Base-by-base conservation (phyloP, 305 asterid genomes). In the Euphrasia arctica region DNA sequence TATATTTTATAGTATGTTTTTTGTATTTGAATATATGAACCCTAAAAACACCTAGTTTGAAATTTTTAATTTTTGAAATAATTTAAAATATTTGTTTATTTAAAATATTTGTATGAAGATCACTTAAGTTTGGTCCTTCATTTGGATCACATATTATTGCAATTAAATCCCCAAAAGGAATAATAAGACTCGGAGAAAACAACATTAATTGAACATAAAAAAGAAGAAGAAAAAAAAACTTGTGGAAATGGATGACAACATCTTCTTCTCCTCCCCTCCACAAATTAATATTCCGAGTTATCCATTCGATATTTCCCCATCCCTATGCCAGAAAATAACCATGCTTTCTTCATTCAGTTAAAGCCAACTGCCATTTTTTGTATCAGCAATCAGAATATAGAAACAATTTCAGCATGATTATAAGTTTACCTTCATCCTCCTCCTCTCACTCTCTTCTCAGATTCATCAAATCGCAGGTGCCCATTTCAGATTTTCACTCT, bases 231-330 rank as follows among this genome's bases (percentile, higher is more conserved):
- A 2, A 27, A 60, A 65, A 4, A 41, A 54, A 50, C 39, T 49
- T 67, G 77, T 79, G 79, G 75, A 69, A 69, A 71, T 66, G 71
- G 75, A 72, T 69, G 63, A 74, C 64, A 82, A 72, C 78, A 71
- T 59, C 76, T 64, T 62, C 51, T 66, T 67, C 77, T 57, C 78
- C 69, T 75, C 87, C 70, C 90, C 87, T 79, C 91, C 96, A 84
- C 96, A 83, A 72, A 78, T 56, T 70, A 62, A 67, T 75, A 62
- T 58, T 68, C 34, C 59, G 43, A 75, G 77, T 78, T 80, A 85
- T 87, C 93, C 88, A 69, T 75, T 65, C 80, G 62, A 15, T 32
- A 63, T 65, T 59, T 73, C 48, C 34, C 15, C 65, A 56, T 14
- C 12, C 11, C 61, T 47, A 48, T 65, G 62, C 63, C 41, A 72